A percentile compares a stretch with the other conserved stretches of the same genome.
phyloP scores from a whole-genome alignment of 345 rosid genomes.

The Erodium maritimum region DNA sequence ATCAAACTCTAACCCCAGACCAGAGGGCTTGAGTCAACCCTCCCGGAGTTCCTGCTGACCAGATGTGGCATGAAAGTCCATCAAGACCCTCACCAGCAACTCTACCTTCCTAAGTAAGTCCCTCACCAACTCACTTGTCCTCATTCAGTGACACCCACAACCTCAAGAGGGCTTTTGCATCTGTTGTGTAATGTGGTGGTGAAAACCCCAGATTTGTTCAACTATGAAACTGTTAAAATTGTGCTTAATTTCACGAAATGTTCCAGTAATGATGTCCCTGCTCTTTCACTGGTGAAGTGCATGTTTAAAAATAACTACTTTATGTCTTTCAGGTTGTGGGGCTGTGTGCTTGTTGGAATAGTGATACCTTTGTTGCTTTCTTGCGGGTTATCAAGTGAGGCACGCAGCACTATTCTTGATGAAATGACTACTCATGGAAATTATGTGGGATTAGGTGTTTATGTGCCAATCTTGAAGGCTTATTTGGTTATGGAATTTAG shows the following conservation, averaged over 20 bases:
- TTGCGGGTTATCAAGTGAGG: neutral
- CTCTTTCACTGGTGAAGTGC: conserved; percentile 64
- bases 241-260: conserved; percentile 48
- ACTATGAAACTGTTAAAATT: conserved; percentile 33
- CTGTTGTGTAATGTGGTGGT: neutral
- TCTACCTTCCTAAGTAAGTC: neutral
- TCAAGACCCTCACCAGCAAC: too few relatives aligned
- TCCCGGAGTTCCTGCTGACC: neutral
- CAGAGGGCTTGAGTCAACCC: neutral
- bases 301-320: conserved; percentile 28
- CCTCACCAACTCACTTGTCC: neutral
- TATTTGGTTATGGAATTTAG: too few relatives aligned
- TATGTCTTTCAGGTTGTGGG: neutral
- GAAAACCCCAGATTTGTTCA: conserved; percentile 49
- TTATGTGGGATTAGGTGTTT: too few relatives aligned
- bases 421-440: too few relatives aligned
- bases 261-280: conserved; percentile 52
- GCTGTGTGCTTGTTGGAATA: neutral
- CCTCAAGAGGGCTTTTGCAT: neutral
- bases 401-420: too few relatives aligned
- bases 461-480: too few relatives aligned
- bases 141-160: neutral
- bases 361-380: neutral
- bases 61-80: neutral
- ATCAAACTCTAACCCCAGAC: neutral